Evolutionary conservation across 192 early-diverging fungal genomes (phyloP).

Genomic region (Dispira parvispora): DNA sequence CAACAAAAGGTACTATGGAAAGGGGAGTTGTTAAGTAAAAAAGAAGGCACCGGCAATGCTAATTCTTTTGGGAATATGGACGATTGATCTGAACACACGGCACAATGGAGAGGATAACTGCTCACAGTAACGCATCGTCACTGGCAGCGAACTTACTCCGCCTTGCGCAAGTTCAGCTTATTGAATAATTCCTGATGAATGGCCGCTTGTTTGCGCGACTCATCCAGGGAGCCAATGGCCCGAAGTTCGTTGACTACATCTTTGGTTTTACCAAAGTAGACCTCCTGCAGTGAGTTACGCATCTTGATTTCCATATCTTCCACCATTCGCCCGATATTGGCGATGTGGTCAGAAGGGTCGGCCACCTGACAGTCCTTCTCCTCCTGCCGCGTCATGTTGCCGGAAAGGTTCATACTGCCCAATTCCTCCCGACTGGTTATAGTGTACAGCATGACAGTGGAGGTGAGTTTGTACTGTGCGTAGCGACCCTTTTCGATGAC

Average conservation of each 20-base stretch:
- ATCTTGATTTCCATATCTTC: constrained; percentile 98
- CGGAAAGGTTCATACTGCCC: constrained; percentile 69
- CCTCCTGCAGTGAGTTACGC: constrained; percentile 82
- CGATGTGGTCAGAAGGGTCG: constrained; percentile 65
- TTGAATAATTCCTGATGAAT: constrained; percentile 66
- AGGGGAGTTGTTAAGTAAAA: no score
- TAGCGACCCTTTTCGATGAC: constrained; percentile 67
- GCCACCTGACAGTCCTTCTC: constrained; percentile 62
- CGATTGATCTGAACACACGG: no score
- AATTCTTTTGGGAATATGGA: no score
- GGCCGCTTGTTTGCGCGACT: constrained; percentile 55
- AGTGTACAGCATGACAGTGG: constrained; percentile 90
- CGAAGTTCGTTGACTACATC: constrained; percentile 92
- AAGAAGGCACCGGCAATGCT: no score
- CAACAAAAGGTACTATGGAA: no score
- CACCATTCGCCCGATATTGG: constrained; percentile 89
- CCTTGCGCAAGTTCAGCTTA: constrained; percentile 38
- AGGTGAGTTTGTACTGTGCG: constrained; percentile 92
- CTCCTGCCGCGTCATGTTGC: constrained; percentile 83
- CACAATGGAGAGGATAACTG: no score
- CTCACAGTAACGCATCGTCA: no score
- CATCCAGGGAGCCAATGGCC: constrained; percentile 52
- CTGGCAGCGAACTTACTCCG: background rate
- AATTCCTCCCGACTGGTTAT: constrained; percentile 40
- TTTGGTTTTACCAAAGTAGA: constrained; percentile 96